Evolutionary conservation across 1,284 basidiomycete species (phyloP), one percentile per base, ranked within the genome.

Genomic region (Cryptococcus amylolentus): DNA sequence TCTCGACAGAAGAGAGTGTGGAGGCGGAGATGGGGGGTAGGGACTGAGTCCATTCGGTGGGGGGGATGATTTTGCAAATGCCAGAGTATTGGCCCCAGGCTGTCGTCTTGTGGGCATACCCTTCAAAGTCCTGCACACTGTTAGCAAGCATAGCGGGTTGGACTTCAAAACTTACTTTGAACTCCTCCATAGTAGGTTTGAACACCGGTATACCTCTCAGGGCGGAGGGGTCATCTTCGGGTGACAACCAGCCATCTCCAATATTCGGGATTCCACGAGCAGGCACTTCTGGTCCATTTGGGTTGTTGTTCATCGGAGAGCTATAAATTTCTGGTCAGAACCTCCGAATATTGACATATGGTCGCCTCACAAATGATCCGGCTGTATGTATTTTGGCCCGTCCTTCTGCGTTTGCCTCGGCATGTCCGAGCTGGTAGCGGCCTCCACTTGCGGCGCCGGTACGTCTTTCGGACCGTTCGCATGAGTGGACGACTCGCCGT

Each of bases 51-150:
- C 94, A 96, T 81, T 94, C 89, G 68, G 86, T 84, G 2, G 93
- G 93, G 42, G 93, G 93, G 60, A 97, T 88, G 63, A 97, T 84
- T 78, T 97, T 97, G 61, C 93, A 87, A 58, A 97, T 94, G 20
- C 93, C 92, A 64, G 89, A 91, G 54, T 82, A 81, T 73, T 82
- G 83, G 0, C 93, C 93, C 89, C 94, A 97, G 55, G 84, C 83
- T 71, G 92, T 90, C 41, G 96, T 83, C 57, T 78, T 84, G 61
- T 84, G 86, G 83, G 95, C 87, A 74, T 92, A 97, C 4, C 75
- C 84, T 70, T 94, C 91, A 72, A 95, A 95, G 71, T 95, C 89
- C 65, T 81, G 70, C 20, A 42, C 51, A 26, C 13, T 23, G 35
- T 57, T 40, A 55, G 55, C 46, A 38, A 2, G 27, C 28, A 50